Percentiles rank a stretch among this genome's conserved stretches.
These are phyloP conservation scores for Coemansia sp. DNA, from an alignment of 192 early-diverging fungal genomes.

Conservation along the genomic window DNA sequence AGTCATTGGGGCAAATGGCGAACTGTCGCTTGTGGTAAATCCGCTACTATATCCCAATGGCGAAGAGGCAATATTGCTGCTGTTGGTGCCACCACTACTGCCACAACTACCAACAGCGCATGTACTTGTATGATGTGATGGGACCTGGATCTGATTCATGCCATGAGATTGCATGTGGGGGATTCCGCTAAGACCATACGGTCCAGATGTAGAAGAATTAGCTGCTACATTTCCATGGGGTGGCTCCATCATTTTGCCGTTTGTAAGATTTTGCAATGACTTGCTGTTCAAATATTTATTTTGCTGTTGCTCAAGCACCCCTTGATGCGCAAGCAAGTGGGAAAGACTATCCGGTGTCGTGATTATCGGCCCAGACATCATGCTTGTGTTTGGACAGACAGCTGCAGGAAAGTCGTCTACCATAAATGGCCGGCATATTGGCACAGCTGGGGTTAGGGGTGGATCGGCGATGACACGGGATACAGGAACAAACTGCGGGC, in stretches of 20 bases:
- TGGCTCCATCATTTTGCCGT: background rate
- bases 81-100: background rate
- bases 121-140: background rate
- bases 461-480: background rate
- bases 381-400: background rate
- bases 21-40: background rate
- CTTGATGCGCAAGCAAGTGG: conserved; percentile 13
- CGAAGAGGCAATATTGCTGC: background rate
- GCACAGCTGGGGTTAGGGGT: background rate
- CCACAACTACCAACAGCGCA: background rate
- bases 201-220: background rate
- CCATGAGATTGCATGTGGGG: background rate
- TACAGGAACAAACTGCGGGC: background rate
- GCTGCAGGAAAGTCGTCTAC: background rate
- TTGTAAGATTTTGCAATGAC: background rate
- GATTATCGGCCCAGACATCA: conserved; percentile 6
- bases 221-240: background rate
- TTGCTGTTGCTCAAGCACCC: conserved; percentile 8
- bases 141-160: background rate
- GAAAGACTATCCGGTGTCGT: conserved; percentile 19
- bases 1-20: background rate
- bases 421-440: background rate
- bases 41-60: background rate
- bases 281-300: conserved; percentile 1
- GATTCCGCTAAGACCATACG: background rate